Evolutionary conservation across 352 stramenopile genomes (phyloP).

Genomic region (Pythium phragmiticola): DNA sequence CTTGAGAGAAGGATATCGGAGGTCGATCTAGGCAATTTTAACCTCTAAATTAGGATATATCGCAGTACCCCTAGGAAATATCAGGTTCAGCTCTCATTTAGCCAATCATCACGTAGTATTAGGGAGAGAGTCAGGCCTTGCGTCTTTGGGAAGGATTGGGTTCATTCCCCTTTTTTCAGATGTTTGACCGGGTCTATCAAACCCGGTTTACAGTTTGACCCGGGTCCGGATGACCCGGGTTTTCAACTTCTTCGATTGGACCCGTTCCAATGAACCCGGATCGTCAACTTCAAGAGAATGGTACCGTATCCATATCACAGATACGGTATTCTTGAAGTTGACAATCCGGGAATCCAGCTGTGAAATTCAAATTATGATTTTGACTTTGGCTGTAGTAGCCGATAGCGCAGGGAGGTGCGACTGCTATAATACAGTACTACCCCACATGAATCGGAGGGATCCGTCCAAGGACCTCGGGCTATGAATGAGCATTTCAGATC

Average conservation of each 20-base stretch:
- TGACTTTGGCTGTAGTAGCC: too few relatives aligned
- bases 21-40: not conserved
- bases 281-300: not conserved
- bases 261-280: not conserved
- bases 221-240: not conserved
- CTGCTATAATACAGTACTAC: too few relatives aligned
- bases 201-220: not conserved
- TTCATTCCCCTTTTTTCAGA: not conserved
- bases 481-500: too few relatives aligned
- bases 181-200: not conserved
- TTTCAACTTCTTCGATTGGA: not conserved
- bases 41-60: slow-evolving; percentile 1
- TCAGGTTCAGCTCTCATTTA: slow-evolving; percentile 18
- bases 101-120: slow-evolving; percentile 3
- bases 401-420: too few relatives aligned
- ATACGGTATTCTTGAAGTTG: too few relatives aligned
- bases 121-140: slow-evolving; percentile 3
- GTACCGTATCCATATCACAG: too few relatives aligned
- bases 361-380: too few relatives aligned
- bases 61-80: slow-evolving; percentile 7
- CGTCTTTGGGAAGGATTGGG: not conserved
- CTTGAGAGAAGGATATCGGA: not conserved
- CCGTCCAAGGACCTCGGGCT: too few relatives aligned
- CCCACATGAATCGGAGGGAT: too few relatives aligned
- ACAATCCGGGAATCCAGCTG: too few relatives aligned